Conservation (phyloP, 2,329 filamentous ascomycete species). For the Rhynchosporium graminicola region DNA sequence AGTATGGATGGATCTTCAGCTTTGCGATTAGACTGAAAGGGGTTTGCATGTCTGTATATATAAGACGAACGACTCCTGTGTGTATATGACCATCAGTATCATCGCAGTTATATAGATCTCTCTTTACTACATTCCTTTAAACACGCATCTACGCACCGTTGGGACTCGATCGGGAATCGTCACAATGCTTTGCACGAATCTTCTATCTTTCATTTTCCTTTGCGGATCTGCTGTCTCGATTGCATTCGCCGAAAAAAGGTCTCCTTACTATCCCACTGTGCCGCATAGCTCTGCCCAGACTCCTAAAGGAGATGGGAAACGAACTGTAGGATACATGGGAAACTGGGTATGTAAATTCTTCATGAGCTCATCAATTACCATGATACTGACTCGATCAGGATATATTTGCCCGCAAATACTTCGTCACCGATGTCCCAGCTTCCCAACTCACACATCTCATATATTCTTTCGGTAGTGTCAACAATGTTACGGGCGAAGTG, state of each 20-base stretch:
- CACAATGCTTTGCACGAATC: conserved; percentile 25
- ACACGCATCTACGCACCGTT: not conserved
- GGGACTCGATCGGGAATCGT: conserved; percentile 18
- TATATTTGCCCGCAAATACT: conserved; percentile 46
- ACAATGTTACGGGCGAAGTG: conserved; percentile 56
- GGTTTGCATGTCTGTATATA: no score
- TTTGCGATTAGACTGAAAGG: no score
- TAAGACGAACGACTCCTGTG: no score
- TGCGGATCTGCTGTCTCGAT: conserved; percentile 8
- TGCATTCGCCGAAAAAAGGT: not conserved
- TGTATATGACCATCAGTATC: no score
- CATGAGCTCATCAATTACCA: not conserved
- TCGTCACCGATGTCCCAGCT: conserved; percentile 67
- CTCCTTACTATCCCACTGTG: not conserved
- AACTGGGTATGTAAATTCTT: conserved; percentile 18
- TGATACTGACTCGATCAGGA: conserved; percentile 14
- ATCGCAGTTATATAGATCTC: no score
- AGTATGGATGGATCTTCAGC: no score
- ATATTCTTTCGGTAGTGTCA: conserved; percentile 77
- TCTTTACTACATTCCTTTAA: not conserved
- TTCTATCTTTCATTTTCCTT: conserved; percentile 16
- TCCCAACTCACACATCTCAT: conserved; percentile 74
- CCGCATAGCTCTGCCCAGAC: not conserved
- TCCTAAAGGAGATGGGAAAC: not conserved
- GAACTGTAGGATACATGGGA: conserved; percentile 22